Base-by-base conservation (phyloP, 805 yeast genomes). In the Ogataea chonburiensis region DNA sequence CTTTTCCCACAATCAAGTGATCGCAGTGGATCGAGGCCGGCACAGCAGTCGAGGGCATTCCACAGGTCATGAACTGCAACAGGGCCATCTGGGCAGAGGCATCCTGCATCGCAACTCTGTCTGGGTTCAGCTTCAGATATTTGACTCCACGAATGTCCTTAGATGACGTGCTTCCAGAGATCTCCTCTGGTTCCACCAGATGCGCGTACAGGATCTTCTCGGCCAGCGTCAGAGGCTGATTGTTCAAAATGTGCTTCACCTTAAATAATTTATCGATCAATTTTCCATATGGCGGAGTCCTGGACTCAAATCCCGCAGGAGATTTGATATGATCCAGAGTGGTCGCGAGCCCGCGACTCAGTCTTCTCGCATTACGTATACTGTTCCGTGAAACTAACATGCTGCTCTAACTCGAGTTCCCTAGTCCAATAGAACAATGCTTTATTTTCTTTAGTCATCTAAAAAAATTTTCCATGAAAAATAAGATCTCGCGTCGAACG, bases 71-170 rank as follows among this genome's bases (percentile, higher is more conserved):
- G 66, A 89, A 89, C 72, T 89, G 98, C 59, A 89, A 72, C 53
- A 89, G 77, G 39, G 97, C 96, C 98, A 89, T 89, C 73, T 89
- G 98, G 40, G 97, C 97, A 41, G 96, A 87, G 40, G 98, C 98
- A 73, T 89, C 98, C 73, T 89, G 98, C 84, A 95, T 88, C 32
- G 97, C 97, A 45, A 91, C 97, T 66, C 98, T 80, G 66, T 89
- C 98, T 38, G 98, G 98, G 69, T 95, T 82, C 62, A 91, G 76
- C 70, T 91, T 91, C 66, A 89, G 75, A 70, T 91, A 91, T 32
- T 93, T 82, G 40, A 79, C 76, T 61, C 98, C 97, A 64, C 98
- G 82, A 57, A 74, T 72, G 25, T 55, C 54, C 29, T 42, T 49
- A 13, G 53, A 42, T 13, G 52, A 49, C 12, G 66, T 68, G 15